Evolutionary conservation across 179 eudicot genomes (phyloP).

Genomic region (Vitellaria paradoxa): DNA sequence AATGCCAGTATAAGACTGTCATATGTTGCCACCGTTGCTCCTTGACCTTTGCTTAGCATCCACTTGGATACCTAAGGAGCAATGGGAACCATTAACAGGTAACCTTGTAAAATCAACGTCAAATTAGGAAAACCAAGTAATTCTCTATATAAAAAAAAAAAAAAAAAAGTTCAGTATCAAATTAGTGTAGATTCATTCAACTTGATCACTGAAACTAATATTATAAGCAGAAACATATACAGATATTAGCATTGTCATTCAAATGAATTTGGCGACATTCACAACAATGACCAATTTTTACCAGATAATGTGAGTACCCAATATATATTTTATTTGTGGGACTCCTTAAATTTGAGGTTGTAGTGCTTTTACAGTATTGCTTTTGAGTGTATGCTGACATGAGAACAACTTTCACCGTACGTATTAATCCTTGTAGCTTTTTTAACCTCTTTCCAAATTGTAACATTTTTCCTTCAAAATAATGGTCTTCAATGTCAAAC

Average conservation of each 20-base stretch:
- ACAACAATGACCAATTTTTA: too few species aligned
- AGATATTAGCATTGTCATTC: not conserved
- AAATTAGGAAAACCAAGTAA: constrained; percentile 1
- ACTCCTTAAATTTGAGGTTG: not conserved
- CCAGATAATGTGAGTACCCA: not conserved
- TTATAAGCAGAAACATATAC: not conserved
- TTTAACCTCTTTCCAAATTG: too few species aligned
- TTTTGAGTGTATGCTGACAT: not conserved
- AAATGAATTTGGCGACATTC: too few species aligned
- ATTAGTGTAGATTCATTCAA: not conserved
- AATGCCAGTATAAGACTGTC: too few species aligned
- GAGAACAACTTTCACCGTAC: not conserved
- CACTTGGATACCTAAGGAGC: constrained; percentile 84
- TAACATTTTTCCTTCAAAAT: too few species aligned
- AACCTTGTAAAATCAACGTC: too few species aligned
- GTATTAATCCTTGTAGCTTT: too few species aligned
- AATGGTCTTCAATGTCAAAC: too few species aligned
- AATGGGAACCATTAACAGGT: too few species aligned
- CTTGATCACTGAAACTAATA: not conserved
- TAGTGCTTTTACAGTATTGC: not conserved
- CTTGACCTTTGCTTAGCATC: constrained; percentile 98
- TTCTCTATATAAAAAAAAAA: too few species aligned
- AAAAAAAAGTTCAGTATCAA: too few species aligned
- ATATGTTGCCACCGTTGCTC: constrained; percentile 92
- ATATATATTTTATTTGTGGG: too few species aligned